Evolutionary conservation across 176 grass and related monocot species (phyloP).

Genomic region (Pontederia crassipes): DNA sequence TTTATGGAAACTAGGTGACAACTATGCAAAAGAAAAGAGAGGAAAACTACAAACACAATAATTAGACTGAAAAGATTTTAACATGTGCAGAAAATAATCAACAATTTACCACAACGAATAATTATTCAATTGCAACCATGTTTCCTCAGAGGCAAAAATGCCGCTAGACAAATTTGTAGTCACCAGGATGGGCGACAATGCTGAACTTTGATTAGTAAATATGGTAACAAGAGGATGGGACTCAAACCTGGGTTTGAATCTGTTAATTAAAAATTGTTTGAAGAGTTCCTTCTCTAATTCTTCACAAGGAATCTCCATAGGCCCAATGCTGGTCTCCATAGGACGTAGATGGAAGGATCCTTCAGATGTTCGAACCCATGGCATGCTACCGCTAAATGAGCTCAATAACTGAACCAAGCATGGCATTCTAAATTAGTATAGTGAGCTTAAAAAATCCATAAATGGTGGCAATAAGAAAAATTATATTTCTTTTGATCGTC

Average conservation of each 20-base stretch:
- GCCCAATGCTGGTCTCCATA: not conserved
- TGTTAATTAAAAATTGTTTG: constrained; percentile 34
- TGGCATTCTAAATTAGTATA: not conserved
- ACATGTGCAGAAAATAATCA: no score
- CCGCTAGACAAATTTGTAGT: no score
- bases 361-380: constrained; percentile 23
- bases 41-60: no score
- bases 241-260: constrained; percentile 52
- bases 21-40: no score
- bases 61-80: no score
- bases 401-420: constrained; percentile 38
- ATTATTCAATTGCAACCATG: no score
- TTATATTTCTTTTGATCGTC: not conserved
- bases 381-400: constrained; percentile 29
- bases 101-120: no score
- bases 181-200: no score
- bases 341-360: not conserved
- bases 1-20: no score
- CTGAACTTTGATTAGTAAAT: not conserved
- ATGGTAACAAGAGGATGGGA: not conserved
- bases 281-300: constrained; percentile 29
- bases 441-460: not conserved
- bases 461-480: not conserved
- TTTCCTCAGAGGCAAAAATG: no score
- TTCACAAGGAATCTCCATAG: constrained; percentile 18